Conservation (phyloP, 305 asterid species). For the Rubia tinctorum region DNA sequence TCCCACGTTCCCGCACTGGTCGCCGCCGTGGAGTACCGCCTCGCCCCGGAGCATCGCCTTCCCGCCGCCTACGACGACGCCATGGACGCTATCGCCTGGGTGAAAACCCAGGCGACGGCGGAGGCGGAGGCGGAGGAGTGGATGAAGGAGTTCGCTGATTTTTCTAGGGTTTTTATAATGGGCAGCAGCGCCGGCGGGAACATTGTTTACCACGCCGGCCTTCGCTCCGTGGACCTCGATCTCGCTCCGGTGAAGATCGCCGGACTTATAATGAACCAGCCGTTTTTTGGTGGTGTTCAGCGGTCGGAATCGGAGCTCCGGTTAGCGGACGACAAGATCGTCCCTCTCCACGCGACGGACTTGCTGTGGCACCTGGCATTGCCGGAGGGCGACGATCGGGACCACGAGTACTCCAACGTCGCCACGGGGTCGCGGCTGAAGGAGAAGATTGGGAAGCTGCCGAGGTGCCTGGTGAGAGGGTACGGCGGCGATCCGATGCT, state of each 20-base stretch:
- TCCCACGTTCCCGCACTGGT: constrained; percentile 45
- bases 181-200: constrained; percentile 74
- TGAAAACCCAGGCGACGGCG: constrained; percentile 28
- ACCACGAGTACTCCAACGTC: constrained; percentile 51
- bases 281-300: constrained; percentile 39
- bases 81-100: constrained; percentile 51
- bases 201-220: constrained; percentile 40
- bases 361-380: constrained; percentile 59
- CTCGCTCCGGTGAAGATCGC: constrained; percentile 37
- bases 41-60: constrained; percentile 67
- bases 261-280: constrained; percentile 44
- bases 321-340: constrained; percentile 19
- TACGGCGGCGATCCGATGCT: constrained; percentile 50
- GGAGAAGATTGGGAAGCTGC: constrained; percentile 44
- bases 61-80: constrained; percentile 78
- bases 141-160: constrained; percentile 45
- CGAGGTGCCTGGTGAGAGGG: constrained; percentile 45
- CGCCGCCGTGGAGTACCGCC: constrained; percentile 59
- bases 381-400: constrained; percentile 48
- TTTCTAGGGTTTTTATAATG: constrained; percentile 52
- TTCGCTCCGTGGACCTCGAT: constrained; percentile 35
- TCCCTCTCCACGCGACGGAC: constrained; percentile 44
- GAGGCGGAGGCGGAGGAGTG: constrained; percentile 14
- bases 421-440: constrained; percentile 7
- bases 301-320: constrained; percentile 51